These are phyloP conservation scores for Pyricularia pennisetigena DNA, from an alignment of 2,329 filamentous ascomycete species.

Conservation along the genomic window DNA sequence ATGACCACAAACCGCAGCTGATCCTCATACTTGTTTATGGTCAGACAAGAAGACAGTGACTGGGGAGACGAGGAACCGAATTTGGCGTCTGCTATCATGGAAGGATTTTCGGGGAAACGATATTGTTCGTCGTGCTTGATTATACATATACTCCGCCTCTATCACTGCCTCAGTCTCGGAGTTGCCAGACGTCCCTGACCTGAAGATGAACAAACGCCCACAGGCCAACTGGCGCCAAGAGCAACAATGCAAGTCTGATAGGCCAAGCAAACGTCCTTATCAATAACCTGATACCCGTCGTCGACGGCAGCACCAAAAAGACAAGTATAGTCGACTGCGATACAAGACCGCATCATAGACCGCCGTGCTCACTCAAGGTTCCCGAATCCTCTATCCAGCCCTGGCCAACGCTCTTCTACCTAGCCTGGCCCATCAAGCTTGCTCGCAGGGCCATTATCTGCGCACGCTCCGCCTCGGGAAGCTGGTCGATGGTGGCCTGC, in stretches of 20 bases:
- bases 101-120: background rate
- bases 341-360: background rate
- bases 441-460: conserved; percentile 74
- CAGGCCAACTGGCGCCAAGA: background rate
- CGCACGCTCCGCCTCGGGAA: conserved; percentile 64
- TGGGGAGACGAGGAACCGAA: background rate
- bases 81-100: background rate
- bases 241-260: background rate
- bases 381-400: background rate
- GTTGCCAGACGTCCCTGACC: background rate
- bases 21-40: background rate
- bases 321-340: background rate
- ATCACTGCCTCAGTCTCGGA: background rate
- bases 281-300: background rate
- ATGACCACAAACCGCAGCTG: background rate
- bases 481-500: conserved; percentile 67
- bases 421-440: conserved; percentile 18
- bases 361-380: background rate
- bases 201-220: background rate
- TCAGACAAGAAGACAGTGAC: background rate
- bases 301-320: background rate
- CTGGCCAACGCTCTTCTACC: background rate
- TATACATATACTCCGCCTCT: background rate
- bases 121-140: background rate
- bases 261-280: background rate